A percentile compares a stretch with the other conserved stretches of the same genome.
Conservation (phyloP, 345 rosid genomes). For the Punica granatum region DNA sequence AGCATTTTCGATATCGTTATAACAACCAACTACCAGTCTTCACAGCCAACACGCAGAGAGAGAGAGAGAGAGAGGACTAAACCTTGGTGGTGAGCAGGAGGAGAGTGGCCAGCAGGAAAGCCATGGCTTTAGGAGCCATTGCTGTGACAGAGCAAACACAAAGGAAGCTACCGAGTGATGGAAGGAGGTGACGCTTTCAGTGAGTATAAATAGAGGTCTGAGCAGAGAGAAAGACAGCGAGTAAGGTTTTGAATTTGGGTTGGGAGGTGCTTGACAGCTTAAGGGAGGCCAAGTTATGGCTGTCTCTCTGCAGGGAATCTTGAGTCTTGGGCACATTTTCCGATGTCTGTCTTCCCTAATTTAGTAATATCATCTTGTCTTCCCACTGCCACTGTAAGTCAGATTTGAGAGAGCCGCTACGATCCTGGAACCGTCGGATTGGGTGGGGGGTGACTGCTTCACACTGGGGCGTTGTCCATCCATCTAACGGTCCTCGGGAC, state of each 20-base stretch:
- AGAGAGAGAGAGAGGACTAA: conserved; percentile 4
- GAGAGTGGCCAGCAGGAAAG: conserved; percentile 23
- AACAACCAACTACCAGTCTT: too few relatives aligned
- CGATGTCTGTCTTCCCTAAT: neutral
- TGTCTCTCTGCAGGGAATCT: conserved; percentile 3
- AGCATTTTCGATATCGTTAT: too few relatives aligned
- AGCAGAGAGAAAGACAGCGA: neutral
- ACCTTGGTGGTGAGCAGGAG: conserved; percentile 27
- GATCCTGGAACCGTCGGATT: too few relatives aligned
- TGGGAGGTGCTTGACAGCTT: neutral
- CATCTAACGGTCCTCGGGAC: too few relatives aligned
- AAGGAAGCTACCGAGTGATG: conserved; percentile 2
- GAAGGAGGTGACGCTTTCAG: neutral
- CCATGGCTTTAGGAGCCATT: conserved; percentile 15
- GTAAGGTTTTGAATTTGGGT: neutral
- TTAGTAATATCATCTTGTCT: neutral
- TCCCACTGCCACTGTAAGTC: neutral
- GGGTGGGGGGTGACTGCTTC: too few relatives aligned
- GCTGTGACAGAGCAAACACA: neutral
- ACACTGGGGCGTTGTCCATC: too few relatives aligned
- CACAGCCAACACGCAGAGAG: neutral
- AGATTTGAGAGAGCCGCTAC: too few relatives aligned
- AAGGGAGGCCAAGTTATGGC: neutral
- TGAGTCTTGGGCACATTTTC: neutral
- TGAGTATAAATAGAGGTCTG: neutral